These are phyloP conservation scores for Neurospora tetraspora DNA, from an alignment of 495 filamentous ascomycete species.

Conservation along the genomic window DNA sequence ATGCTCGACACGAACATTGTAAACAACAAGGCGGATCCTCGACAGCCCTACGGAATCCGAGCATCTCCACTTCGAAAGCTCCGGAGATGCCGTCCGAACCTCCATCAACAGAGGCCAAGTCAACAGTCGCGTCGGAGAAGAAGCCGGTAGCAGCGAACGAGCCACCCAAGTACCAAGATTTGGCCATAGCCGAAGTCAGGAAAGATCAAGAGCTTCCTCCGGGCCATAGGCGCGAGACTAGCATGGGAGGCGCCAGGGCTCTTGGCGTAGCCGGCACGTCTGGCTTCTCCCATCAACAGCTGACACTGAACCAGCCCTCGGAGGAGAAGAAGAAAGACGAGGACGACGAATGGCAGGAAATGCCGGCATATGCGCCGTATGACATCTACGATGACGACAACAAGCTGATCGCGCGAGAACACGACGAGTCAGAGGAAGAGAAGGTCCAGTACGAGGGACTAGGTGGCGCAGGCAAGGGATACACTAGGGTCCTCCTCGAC, in stretches of 20 bases:
- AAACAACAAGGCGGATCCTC: not conserved
- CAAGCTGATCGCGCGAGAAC: constrained; percentile 71
- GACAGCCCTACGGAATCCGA: not conserved
- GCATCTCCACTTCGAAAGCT: not conserved
- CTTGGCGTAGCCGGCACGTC: constrained; percentile 39
- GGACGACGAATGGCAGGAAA: constrained; percentile 72
- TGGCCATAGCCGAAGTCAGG: constrained; percentile 9
- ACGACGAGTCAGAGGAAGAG: constrained; percentile 58
- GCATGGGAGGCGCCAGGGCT: constrained; percentile 1
- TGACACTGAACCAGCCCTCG: constrained; percentile 44
- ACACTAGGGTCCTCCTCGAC: constrained; percentile 85
- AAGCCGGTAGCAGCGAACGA: constrained; percentile 6
- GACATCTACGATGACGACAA: constrained; percentile 95
- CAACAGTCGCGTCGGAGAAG: not conserved
- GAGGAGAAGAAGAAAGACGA: constrained; percentile 41
- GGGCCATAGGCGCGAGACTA: constrained; percentile 23
- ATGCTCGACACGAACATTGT: constrained; percentile 5
- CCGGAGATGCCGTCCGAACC: not conserved
- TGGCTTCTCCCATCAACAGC: constrained; percentile 86
- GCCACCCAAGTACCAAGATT: constrained; percentile 11
- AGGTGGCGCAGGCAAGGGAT: constrained; percentile 86
- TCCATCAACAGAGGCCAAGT: not conserved
- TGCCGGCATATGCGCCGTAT: constrained; percentile 85
- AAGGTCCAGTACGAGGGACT: constrained; percentile 63
- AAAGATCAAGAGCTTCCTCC: constrained; percentile 5